phyloP scores from a whole-genome alignment of 441 rosid genomes.

The Brassica hybrid region DNA sequence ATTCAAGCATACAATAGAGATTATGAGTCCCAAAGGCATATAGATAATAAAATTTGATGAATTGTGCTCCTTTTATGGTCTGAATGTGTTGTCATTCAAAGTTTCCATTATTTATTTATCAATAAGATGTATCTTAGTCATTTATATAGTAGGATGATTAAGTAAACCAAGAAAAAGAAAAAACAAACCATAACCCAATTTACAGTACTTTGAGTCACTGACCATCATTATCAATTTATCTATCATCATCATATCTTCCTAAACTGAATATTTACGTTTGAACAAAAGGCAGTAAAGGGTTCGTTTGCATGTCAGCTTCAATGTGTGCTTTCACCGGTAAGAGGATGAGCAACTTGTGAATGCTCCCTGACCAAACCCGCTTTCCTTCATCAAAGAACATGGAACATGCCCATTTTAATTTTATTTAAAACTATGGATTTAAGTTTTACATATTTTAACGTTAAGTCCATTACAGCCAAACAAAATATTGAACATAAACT shows the following conservation, averaged over 20 bases:
- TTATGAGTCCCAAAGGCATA: slow-evolving; percentile 5
- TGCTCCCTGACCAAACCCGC: no score
- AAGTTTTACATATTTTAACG: no score
- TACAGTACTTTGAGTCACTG: not conserved
- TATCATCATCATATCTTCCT: slow-evolving; percentile 33
- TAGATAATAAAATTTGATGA: not conserved
- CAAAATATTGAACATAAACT: no score
- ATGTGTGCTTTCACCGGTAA: not conserved
- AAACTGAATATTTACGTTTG: slow-evolving; percentile 23
- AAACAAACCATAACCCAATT: slow-evolving; percentile 8
- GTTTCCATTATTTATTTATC: slow-evolving; percentile 16
- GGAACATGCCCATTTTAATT: no score
- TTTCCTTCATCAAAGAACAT: no score
- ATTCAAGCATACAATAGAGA: slow-evolving; percentile 34
- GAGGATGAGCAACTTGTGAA: no score
- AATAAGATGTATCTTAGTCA: not conserved
- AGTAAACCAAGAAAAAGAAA: not conserved
- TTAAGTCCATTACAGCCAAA: no score
- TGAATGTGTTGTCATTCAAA: not conserved
- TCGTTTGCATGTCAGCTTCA: slow-evolving; percentile 6
- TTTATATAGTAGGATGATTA: slow-evolving; percentile 4
- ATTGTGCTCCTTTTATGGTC: not conserved
- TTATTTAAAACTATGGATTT: no score
- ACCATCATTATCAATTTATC: no score
- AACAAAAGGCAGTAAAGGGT: not conserved